Evolutionary conservation across 176 grass and related monocot species (phyloP).

Genomic region (Avena atlantica): DNA sequence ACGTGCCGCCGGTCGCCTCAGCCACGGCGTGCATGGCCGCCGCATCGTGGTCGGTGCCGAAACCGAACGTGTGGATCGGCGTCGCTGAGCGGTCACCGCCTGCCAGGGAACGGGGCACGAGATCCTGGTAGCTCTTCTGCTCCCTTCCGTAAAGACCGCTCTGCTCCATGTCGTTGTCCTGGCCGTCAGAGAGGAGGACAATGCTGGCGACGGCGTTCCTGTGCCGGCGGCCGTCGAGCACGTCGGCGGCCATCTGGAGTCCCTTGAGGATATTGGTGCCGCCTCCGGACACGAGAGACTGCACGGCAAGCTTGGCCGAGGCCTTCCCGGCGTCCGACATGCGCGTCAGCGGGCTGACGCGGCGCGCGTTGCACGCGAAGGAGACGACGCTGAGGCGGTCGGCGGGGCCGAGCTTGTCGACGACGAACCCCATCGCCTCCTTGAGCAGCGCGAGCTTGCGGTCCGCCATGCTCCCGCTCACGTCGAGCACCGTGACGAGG

Average conservation of each 20-base stretch:
- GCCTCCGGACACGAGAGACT: conserved; percentile 54
- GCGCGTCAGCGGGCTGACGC: conserved; percentile 48
- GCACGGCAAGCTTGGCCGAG: conserved; percentile 56
- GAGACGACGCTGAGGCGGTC: conserved; percentile 76
- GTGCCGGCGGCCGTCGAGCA: conserved; percentile 58
- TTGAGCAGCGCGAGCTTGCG: conserved; percentile 69
- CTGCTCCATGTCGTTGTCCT: conserved; percentile 44
- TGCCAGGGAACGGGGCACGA: conserved; percentile 58
- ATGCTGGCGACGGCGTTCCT: conserved; percentile 69
- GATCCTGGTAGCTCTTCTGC: conserved; percentile 51
- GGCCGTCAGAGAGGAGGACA: conserved; percentile 79
- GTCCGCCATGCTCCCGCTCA: conserved; percentile 75
- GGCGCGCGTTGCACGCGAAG: conserved; percentile 56
- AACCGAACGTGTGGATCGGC: conserved; percentile 74
- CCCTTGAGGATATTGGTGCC: conserved; percentile 72
- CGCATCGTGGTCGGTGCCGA: conserved; percentile 77
- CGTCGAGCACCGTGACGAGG: conserved; percentile 79
- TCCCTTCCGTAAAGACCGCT: conserved; percentile 5
- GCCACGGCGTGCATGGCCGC: conserved; percentile 67
- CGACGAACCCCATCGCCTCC: conserved; percentile 76
- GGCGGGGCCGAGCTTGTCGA: conserved; percentile 64
- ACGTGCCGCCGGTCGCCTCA: conserved; percentile 67
- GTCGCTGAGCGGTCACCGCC: background rate
- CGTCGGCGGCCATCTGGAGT: conserved; percentile 55
- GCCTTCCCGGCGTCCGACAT: conserved; percentile 46